These are phyloP conservation scores for Xylariaceae sp. DNA, from an alignment of 2,329 filamentous ascomycete species.

Conservation along the genomic window DNA sequence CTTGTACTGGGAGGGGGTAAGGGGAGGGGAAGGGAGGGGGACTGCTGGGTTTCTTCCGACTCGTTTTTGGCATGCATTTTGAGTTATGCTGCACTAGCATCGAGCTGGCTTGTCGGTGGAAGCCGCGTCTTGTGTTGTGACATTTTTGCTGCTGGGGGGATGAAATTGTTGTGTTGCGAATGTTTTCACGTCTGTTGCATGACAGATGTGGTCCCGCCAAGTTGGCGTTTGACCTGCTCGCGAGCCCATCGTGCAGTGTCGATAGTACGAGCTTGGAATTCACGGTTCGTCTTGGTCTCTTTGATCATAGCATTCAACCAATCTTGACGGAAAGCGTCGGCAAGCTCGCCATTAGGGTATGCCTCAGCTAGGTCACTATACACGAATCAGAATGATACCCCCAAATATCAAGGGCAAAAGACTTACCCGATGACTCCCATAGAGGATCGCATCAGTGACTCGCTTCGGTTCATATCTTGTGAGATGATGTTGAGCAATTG, in stretches of 20 bases:
- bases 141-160: conserved; percentile 16
- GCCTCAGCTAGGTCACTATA: conserved; percentile 87
- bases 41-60: conserved; percentile 24
- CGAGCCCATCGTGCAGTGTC: conserved; percentile 96
- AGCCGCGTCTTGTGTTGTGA: conserved; percentile 26
- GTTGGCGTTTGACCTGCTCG: conserved; percentile 93
- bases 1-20: conserved; percentile 10
- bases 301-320: conserved; percentile 89
- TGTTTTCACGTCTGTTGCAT: conserved; percentile 48
- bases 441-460: conserved; percentile 84
- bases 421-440: conserved; percentile 96
- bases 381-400: conserved; percentile 14
- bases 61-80: conserved; percentile 22
- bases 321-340: conserved; percentile 79
- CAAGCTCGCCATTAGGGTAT: conserved; percentile 85
- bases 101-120: conserved; percentile 27
- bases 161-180: conserved; percentile 8
- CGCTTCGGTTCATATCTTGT: conserved; percentile 81
- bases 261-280: conserved; percentile 79
- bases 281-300: conserved; percentile 84
- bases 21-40: conserved; percentile 9
- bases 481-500: conserved; percentile 77
- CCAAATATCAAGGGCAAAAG: background rate
- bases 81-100: conserved; percentile 17
- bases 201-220: conserved; percentile 49